phyloP scores from a whole-genome alignment of 805 yeast species.

The Saccharomyces jurei region DNA sequence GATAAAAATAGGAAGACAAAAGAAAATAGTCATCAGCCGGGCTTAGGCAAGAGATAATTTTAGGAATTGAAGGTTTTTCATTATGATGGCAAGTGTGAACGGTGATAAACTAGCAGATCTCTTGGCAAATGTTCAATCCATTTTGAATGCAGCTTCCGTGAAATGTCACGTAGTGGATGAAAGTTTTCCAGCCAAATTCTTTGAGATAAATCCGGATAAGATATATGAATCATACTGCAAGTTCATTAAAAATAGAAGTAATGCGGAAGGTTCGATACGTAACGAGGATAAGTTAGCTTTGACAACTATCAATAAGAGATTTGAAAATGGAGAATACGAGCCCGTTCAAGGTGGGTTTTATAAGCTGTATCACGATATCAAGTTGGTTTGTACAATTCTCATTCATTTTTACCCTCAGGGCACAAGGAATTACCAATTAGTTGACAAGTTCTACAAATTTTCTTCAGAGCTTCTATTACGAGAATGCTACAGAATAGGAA shows the following conservation, averaged over 20 bases:
- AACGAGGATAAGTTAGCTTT: constrained; percentile 20
- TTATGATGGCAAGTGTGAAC: background rate
- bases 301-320: constrained; percentile 39
- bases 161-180: constrained; percentile 28
- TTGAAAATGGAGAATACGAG: constrained; percentile 33
- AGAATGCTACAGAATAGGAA: constrained; percentile 45
- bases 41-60: background rate
- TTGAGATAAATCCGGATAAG: constrained; percentile 37
- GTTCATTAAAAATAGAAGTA: constrained; percentile 27
- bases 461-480: constrained; percentile 55
- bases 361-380: constrained; percentile 58
- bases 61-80: background rate
- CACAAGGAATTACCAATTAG: constrained; percentile 38
- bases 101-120: background rate
- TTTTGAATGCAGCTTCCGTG: constrained; percentile 21
- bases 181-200: constrained; percentile 40
- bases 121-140: background rate
- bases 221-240: constrained; percentile 38
- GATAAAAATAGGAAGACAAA: constrained; percentile 1
- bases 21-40: background rate
- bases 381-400: constrained; percentile 42
- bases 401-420: constrained; percentile 45
- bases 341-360: constrained; percentile 37
- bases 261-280: constrained; percentile 14
- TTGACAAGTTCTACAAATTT: constrained; percentile 57